Percentiles rank a stretch among this genome's conserved stretches.
Evolutionary conservation across 2,329 filamentous ascomycete species (phyloP).

Genomic region (Botrytis fragariae): DNA sequence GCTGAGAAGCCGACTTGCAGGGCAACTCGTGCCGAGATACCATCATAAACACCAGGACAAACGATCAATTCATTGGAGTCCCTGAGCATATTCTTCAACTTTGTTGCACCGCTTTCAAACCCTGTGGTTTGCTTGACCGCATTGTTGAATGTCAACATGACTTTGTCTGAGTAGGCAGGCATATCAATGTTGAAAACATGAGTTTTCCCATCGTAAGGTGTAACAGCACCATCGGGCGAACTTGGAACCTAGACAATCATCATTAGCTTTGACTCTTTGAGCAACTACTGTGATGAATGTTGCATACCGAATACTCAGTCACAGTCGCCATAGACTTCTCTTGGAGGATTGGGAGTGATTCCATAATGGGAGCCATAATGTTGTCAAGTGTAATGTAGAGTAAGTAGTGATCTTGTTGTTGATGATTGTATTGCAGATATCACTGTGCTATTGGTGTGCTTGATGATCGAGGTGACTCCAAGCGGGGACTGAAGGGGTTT

Average conservation of each 20-base stretch:
- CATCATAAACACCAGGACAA: slow-evolving; percentile 65
- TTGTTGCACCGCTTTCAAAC: slow-evolving; percentile 14
- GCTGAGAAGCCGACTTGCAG: slow-evolving; percentile 59
- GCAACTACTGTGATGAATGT: neutral
- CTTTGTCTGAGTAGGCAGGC: slow-evolving; percentile 17
- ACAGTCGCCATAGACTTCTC: neutral
- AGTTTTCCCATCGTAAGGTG: slow-evolving; percentile 9
- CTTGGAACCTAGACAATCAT: neutral
- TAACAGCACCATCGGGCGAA: neutral
- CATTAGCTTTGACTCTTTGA: slow-evolving; percentile 3
- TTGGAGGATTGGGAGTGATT: slow-evolving; percentile 8
- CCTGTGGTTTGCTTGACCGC: slow-evolving; percentile 3
- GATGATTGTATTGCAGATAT: slow-evolving; percentile 10
- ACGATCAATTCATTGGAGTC: slow-evolving; percentile 20
- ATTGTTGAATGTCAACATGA: slow-evolving; percentile 13
- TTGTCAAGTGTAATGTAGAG: neutral
- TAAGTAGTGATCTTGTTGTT: slow-evolving; percentile 7
- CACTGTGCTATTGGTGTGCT: neutral
- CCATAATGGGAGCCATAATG: slow-evolving; percentile 17
- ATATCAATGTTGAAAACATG: slow-evolving; percentile 14
- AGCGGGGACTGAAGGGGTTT: neutral
- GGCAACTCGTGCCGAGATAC: slow-evolving; percentile 63
- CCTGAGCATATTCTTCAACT: slow-evolving; percentile 20
- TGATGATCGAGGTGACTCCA: slow-evolving; percentile 5
- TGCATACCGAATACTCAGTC: slow-evolving; percentile 6